Evolutionary conservation across 805 yeast species (phyloP).

Genomic region (Maudiozyma pseudohumilis): DNA sequence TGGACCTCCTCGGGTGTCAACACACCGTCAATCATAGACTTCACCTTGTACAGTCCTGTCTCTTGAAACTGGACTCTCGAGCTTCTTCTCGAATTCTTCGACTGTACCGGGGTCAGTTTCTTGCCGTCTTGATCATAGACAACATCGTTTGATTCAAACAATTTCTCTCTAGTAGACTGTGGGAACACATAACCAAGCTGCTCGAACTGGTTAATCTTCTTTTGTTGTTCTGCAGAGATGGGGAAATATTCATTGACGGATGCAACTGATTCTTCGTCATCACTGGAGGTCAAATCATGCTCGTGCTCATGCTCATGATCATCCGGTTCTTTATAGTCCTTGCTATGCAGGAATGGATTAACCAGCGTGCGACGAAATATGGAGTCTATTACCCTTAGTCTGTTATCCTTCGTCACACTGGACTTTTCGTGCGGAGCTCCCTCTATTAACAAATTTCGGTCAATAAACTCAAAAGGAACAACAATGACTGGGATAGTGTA

Average conservation of each 20-base stretch:
- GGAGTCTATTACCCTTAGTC: constrained; percentile 10
- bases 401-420: constrained; percentile 3
- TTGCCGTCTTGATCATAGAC: constrained; percentile 10
- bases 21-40: constrained; percentile 21
- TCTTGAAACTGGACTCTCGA: constrained; percentile 24
- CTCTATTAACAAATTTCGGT: constrained; percentile 20
- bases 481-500: constrained; percentile 22
- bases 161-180: constrained; percentile 13
- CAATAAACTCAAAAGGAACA: constrained; percentile 27
- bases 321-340: too few relatives aligned
- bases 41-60: constrained; percentile 23
- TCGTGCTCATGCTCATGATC: constrained; percentile 4
- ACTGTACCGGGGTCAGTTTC: constrained; percentile 7
- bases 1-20: constrained; percentile 1
- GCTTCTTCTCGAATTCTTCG: constrained; percentile 17
- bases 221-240: constrained; percentile 16
- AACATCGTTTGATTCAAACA: constrained; percentile 5
- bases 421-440: constrained; percentile 2
- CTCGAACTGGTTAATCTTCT: constrained; percentile 20
- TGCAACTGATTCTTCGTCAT: constrained; percentile 14
- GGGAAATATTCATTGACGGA: constrained; percentile 25
- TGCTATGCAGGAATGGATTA: constrained; percentile 16
- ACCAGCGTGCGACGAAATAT: constrained; percentile 14
- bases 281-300: constrained; percentile 2
- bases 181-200: constrained; percentile 25